These are phyloP conservation scores for Chaetomium globosum DNA, from an alignment of 2,329 filamentous ascomycete species.

Conservation along the genomic window DNA sequence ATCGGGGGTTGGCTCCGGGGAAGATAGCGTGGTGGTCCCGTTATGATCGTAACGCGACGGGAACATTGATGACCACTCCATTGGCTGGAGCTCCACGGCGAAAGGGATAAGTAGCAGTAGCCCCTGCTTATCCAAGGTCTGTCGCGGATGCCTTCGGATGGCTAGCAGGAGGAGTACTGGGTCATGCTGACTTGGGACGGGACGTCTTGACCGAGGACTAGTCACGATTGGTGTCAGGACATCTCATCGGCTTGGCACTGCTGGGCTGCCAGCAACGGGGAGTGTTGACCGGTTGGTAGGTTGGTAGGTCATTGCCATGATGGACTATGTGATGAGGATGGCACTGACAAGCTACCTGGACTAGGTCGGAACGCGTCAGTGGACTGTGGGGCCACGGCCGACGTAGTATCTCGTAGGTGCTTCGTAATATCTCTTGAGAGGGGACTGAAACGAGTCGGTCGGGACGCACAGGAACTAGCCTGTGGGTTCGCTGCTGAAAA, in stretches of 20 bases:
- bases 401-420: neutral
- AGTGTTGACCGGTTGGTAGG: neutral
- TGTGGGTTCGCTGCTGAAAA: neutral
- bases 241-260: neutral
- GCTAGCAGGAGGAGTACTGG: neutral
- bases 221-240: neutral
- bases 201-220: neutral
- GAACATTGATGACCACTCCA: neutral
- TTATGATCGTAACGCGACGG: neutral
- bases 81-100: neutral
- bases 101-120: neutral
- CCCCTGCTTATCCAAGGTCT: neutral
- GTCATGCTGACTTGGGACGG: neutral
- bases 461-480: neutral
- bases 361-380: constrained; percentile 6
- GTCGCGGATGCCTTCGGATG: neutral
- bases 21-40: neutral
- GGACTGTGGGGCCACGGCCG: neutral
- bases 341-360: neutral
- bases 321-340: neutral
- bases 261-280: neutral
- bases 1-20: neutral
- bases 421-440: neutral
- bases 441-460: neutral
- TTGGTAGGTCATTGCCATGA: neutral